phyloP scores from a whole-genome alignment of 106 monocot genomes.

The Dendrobium chrysotoxum region DNA sequence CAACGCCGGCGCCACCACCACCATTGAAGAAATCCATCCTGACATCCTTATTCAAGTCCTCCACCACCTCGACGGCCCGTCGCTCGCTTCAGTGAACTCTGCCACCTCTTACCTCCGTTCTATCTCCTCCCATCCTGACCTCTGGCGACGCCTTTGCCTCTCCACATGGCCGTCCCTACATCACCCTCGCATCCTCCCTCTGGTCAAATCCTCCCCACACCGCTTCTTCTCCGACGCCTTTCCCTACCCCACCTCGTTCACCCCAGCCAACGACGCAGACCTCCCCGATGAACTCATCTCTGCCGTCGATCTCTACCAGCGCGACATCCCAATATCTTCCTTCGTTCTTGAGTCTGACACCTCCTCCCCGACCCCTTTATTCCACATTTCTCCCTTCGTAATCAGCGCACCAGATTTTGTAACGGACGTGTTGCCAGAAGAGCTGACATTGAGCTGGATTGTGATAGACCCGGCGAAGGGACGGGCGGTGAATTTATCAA shows the following conservation, averaged over 20 bases:
- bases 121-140: slow-evolving; percentile 28
- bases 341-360: slow-evolving; percentile 50
- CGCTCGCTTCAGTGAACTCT: slow-evolving; percentile 52
- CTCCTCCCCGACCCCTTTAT: slow-evolving; percentile 25
- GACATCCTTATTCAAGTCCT: slow-evolving; percentile 55
- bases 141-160: slow-evolving; percentile 62
- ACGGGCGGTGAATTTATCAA: slow-evolving; percentile 53
- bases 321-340: slow-evolving; percentile 41
- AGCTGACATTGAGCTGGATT: slow-evolving; percentile 69
- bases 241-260: slow-evolving; percentile 18
- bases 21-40: slow-evolving; percentile 57
- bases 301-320: slow-evolving; percentile 66
- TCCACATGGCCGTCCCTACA: slow-evolving; percentile 65
- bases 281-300: slow-evolving; percentile 36
- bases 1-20: background rate
- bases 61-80: slow-evolving; percentile 50
- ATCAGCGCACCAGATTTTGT: slow-evolving; percentile 20
- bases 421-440: slow-evolving; percentile 10
- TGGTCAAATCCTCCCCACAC: slow-evolving; percentile 14
- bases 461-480: slow-evolving; percentile 38
- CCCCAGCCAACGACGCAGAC: background rate
- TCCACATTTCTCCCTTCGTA: slow-evolving; percentile 55
- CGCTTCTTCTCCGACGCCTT: slow-evolving; percentile 46
- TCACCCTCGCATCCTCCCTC: slow-evolving; percentile 16
- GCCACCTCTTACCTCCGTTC: slow-evolving; percentile 37